Conservation (phyloP, 2,329 filamentous ascomycete species). For the Amylocarpus encephaloides region DNA sequence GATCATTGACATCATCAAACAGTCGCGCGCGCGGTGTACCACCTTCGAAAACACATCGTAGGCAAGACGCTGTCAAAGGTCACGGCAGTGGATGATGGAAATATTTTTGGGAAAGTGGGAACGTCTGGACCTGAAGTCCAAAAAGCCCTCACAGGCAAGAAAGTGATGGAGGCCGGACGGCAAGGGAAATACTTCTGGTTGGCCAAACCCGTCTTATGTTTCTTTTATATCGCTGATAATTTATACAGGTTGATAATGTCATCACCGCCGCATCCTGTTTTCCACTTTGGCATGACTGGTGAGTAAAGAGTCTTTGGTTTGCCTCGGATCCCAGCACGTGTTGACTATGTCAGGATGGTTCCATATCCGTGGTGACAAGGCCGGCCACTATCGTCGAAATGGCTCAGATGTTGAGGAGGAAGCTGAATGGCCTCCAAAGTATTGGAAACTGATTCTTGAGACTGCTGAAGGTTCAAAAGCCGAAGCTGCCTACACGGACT, state of each 20-base stretch:
- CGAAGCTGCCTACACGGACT: conserved; percentile 75
- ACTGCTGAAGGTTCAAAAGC: conserved; percentile 48
- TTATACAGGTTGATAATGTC: conserved; percentile 58
- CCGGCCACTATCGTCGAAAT: conserved; percentile 71
- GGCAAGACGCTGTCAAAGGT: conserved; percentile 71
- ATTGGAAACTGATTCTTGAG: conserved; percentile 77
- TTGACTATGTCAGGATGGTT: conserved; percentile 58
- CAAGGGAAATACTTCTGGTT: conserved; percentile 97
- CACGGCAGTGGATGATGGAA: conserved; percentile 69
- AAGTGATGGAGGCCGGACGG: conserved; percentile 62
- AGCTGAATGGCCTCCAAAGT: conserved; percentile 75
- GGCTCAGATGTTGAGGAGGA: conserved; percentile 41
- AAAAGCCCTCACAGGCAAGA: conserved; percentile 67
- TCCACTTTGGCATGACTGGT: conserved; percentile 77
- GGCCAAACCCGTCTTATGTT: not conserved
- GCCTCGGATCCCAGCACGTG: not conserved
- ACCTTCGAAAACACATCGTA: conserved; percentile 74
- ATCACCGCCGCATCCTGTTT: conserved; percentile 74
- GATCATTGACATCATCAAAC: conserved; percentile 3
- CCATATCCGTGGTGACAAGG: conserved; percentile 73
- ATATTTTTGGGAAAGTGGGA: conserved; percentile 86
- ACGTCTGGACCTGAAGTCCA: conserved; percentile 71
- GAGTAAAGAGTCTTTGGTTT: conserved; percentile 9
- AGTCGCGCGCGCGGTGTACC: conserved; percentile 83
- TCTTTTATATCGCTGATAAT: not conserved